Evolutionary conservation across 306 rosid species (phyloP).

Genomic region (Lathyrus tuberosus): DNA sequence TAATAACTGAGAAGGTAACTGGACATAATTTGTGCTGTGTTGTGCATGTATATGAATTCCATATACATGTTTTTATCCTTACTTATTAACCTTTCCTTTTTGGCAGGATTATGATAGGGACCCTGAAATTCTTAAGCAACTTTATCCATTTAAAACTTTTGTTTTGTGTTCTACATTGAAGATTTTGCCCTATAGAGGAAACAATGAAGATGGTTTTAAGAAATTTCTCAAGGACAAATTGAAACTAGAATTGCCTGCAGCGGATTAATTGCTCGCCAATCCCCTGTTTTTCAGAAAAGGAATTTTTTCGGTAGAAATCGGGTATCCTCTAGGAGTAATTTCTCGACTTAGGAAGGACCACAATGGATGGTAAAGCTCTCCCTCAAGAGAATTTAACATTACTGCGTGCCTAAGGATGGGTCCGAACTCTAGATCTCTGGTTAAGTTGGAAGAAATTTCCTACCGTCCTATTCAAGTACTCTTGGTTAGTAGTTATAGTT

Average conservation of each 20-base stretch:
- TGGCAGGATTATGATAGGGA: constrained; percentile 91
- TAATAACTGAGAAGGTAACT: constrained; percentile 82
- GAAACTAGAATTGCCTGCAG: constrained; percentile 39
- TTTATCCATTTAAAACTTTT: constrained; percentile 61
- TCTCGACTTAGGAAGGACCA: too few species aligned
- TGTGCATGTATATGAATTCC: constrained; percentile 2
- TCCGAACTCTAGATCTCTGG: too few species aligned
- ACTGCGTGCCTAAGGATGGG: too few species aligned
- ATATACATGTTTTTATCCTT: neutral
- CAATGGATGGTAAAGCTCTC: too few species aligned
- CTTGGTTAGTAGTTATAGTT: too few species aligned
- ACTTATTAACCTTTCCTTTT: neutral
- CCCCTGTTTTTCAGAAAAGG: too few species aligned
- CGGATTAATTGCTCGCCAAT: neutral
- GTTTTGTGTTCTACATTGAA: constrained; percentile 66
- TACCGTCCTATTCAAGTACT: too few species aligned
- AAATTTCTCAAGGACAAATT: constrained; percentile 54
- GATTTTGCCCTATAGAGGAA: constrained; percentile 47
- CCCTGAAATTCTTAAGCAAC: constrained; percentile 53
- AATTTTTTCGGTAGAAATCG: too few species aligned
- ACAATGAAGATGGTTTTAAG: constrained; percentile 65
- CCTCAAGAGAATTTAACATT: too few species aligned
- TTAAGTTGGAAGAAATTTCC: too few species aligned
- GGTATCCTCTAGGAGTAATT: too few species aligned
- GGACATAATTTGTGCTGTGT: constrained; percentile 11